Conservation (phyloP, 352 stramenopile species). For the Pythium aquatile region DNA sequence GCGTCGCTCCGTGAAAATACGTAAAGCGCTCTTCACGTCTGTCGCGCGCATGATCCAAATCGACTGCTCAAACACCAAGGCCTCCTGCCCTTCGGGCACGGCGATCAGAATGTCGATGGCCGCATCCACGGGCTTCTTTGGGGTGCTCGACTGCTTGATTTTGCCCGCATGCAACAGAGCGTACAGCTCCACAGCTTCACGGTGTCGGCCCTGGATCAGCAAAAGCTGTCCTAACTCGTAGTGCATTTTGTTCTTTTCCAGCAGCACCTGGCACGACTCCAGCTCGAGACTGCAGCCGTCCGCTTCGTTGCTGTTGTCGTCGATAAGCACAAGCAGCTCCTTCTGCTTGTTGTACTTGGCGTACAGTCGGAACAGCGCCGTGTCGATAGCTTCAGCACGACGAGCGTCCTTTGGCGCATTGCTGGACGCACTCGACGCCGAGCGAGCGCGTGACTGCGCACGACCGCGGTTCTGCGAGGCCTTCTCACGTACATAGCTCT, state of each 20-base stretch:
- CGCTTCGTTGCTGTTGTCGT: conserved; percentile 54
- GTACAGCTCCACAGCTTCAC: conserved; percentile 82
- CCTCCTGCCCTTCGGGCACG: conserved; percentile 69
- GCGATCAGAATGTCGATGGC: conserved; percentile 86
- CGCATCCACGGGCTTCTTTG: conserved; percentile 87
- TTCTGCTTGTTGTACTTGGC: conserved; percentile 79
- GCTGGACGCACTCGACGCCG: conserved; percentile 18
- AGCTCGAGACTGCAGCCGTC: conserved; percentile 65
- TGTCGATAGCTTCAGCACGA: conserved; percentile 81
- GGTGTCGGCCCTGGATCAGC: conserved; percentile 63
- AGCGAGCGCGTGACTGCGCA: conserved; percentile 24
- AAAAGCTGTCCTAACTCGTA: conserved; percentile 77
- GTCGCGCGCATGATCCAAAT: conserved; percentile 84
- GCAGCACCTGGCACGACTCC: conserved; percentile 59
- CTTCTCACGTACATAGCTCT: conserved; percentile 83
- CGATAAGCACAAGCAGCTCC: conserved; percentile 71
- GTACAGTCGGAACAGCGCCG: conserved; percentile 78
- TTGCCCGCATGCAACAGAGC: conserved; percentile 71
- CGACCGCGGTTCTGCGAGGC: conserved; percentile 19
- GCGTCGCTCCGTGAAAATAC: conserved; percentile 81
- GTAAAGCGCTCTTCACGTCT: conserved; percentile 68
- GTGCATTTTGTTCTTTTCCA: conserved; percentile 76
- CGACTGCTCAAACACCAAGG: conserved; percentile 87
- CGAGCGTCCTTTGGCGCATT: conserved; percentile 61
- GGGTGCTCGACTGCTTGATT: conserved; percentile 84